phyloP scores from a whole-genome alignment of 2,329 filamentous ascomycete genomes.

The Aureobasidium sp. region DNA sequence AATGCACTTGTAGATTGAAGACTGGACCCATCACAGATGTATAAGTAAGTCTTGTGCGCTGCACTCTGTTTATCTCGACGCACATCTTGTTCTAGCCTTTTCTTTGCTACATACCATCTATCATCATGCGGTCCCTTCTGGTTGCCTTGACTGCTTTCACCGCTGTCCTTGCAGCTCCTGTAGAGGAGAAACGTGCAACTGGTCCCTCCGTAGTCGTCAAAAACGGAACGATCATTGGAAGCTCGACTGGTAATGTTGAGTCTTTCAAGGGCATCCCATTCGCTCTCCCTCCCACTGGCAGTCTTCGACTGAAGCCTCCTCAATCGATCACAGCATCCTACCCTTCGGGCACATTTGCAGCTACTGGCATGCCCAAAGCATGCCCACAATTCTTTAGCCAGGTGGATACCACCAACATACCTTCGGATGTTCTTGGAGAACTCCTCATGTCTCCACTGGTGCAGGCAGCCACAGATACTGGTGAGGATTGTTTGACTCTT shows the following conservation, averaged over 20 bases:
- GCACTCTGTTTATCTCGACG: neutral
- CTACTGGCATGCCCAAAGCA: conserved; percentile 48
- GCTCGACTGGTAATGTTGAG: conserved; percentile 45
- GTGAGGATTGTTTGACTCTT: conserved; percentile 38
- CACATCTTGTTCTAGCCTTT: neutral
- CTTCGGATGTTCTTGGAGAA: conserved; percentile 29
- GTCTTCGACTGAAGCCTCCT: conserved; percentile 61
- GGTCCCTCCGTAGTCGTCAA: conserved; percentile 47
- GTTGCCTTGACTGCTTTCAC: conserved; percentile 11
- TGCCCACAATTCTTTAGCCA: conserved; percentile 67
- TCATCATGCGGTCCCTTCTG: conserved; percentile 7
- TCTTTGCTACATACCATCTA: neutral
- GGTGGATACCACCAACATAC: conserved; percentile 31
- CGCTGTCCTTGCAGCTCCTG: conserved; percentile 12
- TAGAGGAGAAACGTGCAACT: conserved; percentile 17
- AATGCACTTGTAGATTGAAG: neutral
- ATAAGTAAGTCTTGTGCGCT: neutral
- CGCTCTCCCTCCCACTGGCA: conserved; percentile 58
- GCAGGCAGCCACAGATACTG: conserved; percentile 29
- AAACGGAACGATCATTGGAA: conserved; percentile 50
- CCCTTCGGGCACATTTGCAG: conserved; percentile 48
- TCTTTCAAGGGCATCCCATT: conserved; percentile 69
- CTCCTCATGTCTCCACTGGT: conserved; percentile 33
- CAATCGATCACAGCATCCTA: conserved; percentile 49
- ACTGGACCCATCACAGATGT: neutral